Evolutionary conservation across 345 rosid species (phyloP), one percentile per base, ranked within the genome.

Genomic region (Lumnitzera littorea): DNA sequence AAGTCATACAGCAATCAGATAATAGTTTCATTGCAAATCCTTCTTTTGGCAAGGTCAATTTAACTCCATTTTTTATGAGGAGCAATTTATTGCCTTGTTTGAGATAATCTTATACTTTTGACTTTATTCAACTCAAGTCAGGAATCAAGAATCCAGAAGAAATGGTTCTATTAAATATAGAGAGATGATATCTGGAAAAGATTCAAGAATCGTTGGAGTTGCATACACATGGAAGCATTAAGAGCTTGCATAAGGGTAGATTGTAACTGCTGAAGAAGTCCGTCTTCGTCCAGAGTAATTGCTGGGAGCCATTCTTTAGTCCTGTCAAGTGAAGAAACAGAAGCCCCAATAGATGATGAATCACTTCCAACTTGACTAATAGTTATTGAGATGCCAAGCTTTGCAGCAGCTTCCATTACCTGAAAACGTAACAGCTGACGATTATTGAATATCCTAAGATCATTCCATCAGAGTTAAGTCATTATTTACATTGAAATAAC

Each of bases 401-500:
- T 89, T 5, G 87, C 82, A 63, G 94, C 94, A 66, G 86, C 79
- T 72, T 85, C 82, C 91, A 84, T 89, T 53, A 92, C 94, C 97
- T 92, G 56, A 17, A 73, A 69, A 59, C 48, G 65, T 68, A 41
- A 64, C 20, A 67, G 50, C 55, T 5, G 20, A 13, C 5, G 1
- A 14, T 14, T 50, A 50, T 50, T 14, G 13, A 50, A 50, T 50
- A 50, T 50, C 4, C 52, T 5, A 36, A 36, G 10, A 36, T 36
- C 43, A 36, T 36, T 36, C 43, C 11, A 9, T 36, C 5, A 1
- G 43, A 36, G 10, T 9, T 36, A 0, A 36, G 7, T 36, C 43
- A 4, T 36, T 9, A 36, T 36, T 36, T 7, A 5, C 43, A 36
- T 36, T 36, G 43, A 36, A 36, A 5, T 36, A 36, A 36, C 43